Base-by-base conservation (phyloP, 2,329 filamentous ascomycete genomes). In the Aspergillus sp. region DNA sequence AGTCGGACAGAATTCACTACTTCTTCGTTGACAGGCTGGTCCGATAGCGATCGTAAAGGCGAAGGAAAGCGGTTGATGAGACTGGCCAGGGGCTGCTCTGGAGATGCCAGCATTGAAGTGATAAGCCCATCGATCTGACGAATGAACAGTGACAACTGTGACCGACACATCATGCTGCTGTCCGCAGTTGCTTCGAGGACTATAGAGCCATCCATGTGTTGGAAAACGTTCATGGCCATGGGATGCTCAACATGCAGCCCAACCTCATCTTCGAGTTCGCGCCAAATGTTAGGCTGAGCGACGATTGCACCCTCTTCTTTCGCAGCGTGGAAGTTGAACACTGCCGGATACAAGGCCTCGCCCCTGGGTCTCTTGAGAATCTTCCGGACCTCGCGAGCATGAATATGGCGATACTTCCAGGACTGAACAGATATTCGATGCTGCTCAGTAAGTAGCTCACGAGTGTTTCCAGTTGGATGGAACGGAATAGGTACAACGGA, bases 191-290 rank as follows among this genome's bases (percentile, higher is more conserved):
- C 66, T 23, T 73, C 71, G 23, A 76, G 48, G 1, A 62, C 25
- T 1, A 76, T 44, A 13, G 57, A 54, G 7, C 65, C 70, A 27
- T 68, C 60, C 0, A 30, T 19, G 21, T 59, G 49, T 36, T 71
- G 64, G 44, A 74, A 75, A 0, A 77, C 68, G 47, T 80, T 78
- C 51, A 80, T 66, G 2, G 77, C 77, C 62, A 79, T 68, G 0
- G 76, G 69, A 60, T 79, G 77, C 53, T 80, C 77, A 5, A 80
- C 77, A 36, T 72, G 70, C 13, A 79, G 68, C 1, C 71, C 68
- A 23, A 78, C 63, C 5, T 70, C 63, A 60, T 75, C 70, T 13
- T 72, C 70, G 3, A 69, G 49, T 50, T 72, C 68, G 2, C 50
- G 60, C 69, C 75, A 78, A 1, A 73, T 49, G 6, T 50, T 21